Conservation (phyloP, 108 stramenopile species). For the Fragilariopsis cylindrus region DNA sequence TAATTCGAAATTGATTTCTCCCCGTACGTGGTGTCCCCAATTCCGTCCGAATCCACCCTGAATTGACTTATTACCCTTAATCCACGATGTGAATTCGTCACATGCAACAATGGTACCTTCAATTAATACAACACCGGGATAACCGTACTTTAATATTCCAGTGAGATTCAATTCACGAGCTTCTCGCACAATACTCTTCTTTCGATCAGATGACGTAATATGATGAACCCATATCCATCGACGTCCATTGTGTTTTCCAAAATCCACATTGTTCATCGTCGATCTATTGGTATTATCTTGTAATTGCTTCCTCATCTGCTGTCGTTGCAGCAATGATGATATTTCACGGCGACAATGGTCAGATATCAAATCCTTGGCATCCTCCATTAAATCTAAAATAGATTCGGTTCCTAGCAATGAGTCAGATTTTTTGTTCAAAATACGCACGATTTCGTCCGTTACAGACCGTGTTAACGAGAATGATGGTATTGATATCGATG, state of each 20-base stretch:
- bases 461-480: slow-evolving; percentile 6
- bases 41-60: slow-evolving; percentile 63
- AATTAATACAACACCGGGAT: slow-evolving; percentile 54
- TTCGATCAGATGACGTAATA: slow-evolving; percentile 38
- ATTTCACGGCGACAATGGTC: not conserved
- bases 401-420: slow-evolving; percentile 44
- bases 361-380: slow-evolving; percentile 26
- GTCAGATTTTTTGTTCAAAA: slow-evolving; percentile 28
- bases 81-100: slow-evolving; percentile 51
- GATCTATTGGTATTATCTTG: not conserved
- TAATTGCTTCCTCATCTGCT: not conserved
- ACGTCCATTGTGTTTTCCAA: slow-evolving; percentile 6
- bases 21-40: slow-evolving; percentile 65
- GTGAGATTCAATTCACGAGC: slow-evolving; percentile 37
- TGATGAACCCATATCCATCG: slow-evolving; percentile 73
- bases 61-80: slow-evolving; percentile 61
- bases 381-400: slow-evolving; percentile 48
- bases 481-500: not conserved
- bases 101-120: slow-evolving; percentile 42
- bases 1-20: slow-evolving; percentile 30
- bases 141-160: slow-evolving; percentile 55
- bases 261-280: no score
- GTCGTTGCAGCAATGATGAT: not conserved
- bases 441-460: slow-evolving; percentile 28
- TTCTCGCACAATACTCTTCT: slow-evolving; percentile 43